A percentile compares a stretch with the other conserved stretches of the same genome.
Evolutionary conservation across 2,329 filamentous ascomycete genomes (phyloP).

Genomic region (Exophiala phaeomuriformis): DNA sequence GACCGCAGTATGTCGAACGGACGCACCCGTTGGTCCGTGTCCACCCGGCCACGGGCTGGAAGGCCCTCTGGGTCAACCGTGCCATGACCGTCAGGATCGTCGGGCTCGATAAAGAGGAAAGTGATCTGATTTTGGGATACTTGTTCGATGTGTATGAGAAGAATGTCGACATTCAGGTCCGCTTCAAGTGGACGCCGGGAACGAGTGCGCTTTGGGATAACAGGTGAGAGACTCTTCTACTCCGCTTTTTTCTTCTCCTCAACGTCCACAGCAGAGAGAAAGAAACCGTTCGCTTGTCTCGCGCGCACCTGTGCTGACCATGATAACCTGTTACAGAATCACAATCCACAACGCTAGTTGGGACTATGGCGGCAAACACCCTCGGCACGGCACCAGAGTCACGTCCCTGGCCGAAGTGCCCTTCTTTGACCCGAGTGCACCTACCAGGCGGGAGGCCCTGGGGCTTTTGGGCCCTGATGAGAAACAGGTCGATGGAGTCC

Average conservation of each 20-base stretch:
- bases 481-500: conserved; percentile 26
- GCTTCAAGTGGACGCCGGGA: conserved; percentile 26
- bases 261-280: conserved; percentile 49
- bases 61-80: conserved; percentile 26
- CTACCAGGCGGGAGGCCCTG: conserved; percentile 59
- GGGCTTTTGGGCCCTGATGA: conserved; percentile 56
- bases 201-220: conserved; percentile 27
- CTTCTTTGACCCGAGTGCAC: conserved; percentile 58
- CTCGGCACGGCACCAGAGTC: conserved; percentile 62
- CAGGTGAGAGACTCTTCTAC: conserved; percentile 48
- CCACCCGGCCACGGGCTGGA: conserved; percentile 36
- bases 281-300: background rate
- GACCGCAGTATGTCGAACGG: conserved; percentile 40
- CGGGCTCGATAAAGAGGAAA: conserved; percentile 26
- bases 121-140: conserved; percentile 24
- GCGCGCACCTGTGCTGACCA: conserved; percentile 28
- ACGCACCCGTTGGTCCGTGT: conserved; percentile 48
- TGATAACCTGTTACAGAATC: conserved; percentile 51
- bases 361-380: conserved; percentile 24
- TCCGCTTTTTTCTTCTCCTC: conserved; percentile 45
- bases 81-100: conserved; percentile 26
- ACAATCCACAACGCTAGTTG: conserved; percentile 44
- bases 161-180: conserved; percentile 26
- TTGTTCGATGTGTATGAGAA: conserved; percentile 36
- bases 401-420: conserved; percentile 66